phyloP scores from a whole-genome alignment of 768 basidiomycete species.

The Chalciporus chontae region DNA sequence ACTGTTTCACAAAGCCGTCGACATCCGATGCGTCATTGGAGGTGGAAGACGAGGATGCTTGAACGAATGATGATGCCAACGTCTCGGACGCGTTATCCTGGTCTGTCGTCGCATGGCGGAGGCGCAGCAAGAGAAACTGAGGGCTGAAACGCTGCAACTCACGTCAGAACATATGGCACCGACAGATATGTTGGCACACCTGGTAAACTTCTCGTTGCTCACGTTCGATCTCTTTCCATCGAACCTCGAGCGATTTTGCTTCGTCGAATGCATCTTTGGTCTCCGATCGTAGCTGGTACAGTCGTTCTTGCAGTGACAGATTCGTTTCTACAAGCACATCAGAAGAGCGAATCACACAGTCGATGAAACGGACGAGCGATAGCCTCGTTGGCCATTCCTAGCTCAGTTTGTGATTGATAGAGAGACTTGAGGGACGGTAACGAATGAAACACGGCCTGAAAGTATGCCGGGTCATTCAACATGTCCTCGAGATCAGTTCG shows the following conservation, averaged over 20 bases:
- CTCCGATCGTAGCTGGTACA: conserved; percentile 74
- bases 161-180: conserved; percentile 9
- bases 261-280: conserved; percentile 88
- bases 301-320: conserved; percentile 65
- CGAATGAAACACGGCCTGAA: conserved; percentile 84
- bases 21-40: conserved; percentile 45
- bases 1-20: conserved; percentile 85
- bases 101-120: conserved; percentile 82
- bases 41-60: conserved; percentile 42
- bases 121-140: conserved; percentile 83
- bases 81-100: conserved; percentile 90
- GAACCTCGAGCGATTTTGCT: conserved; percentile 72
- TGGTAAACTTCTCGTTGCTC: conserved; percentile 90
- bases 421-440: conserved; percentile 69
- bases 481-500: conserved; percentile 91
- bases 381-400: conserved; percentile 80
- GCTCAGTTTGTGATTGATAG: conserved; percentile 71
- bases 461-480: conserved; percentile 75
- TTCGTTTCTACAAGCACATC: conserved; percentile 56
- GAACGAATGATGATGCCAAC: conserved; percentile 79
- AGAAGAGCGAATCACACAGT: conserved; percentile 4
- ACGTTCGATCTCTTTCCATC: conserved; percentile 85
- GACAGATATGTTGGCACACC: conserved; percentile 38
- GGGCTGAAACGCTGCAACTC: conserved; percentile 70
- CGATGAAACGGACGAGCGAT: conserved; percentile 66